Percentiles rank a stretch among this genome's conserved stretches.
phyloP scores from a whole-genome alignment of 805 yeast species.

The Ogataea trehaloabstinens region DNA sequence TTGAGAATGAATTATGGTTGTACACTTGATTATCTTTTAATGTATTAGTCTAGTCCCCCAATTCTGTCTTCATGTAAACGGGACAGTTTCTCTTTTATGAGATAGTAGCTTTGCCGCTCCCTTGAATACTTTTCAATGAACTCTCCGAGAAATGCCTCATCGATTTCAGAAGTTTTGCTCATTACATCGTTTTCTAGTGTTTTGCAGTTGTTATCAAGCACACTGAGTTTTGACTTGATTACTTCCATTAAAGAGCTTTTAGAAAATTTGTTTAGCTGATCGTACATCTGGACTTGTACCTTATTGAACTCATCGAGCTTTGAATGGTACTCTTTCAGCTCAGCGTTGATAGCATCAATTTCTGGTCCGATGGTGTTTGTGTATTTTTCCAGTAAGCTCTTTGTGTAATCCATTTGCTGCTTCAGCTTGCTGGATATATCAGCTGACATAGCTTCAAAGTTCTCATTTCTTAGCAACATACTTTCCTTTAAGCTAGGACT shows the following conservation, averaged over 20 bases:
- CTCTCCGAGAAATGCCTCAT: conserved; percentile 29
- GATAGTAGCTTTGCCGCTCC: conserved; percentile 42
- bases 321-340: conserved; percentile 23
- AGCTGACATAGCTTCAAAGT: conserved; percentile 10
- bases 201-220: conserved; percentile 17
- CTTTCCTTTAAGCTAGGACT: conserved; percentile 18
- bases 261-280: conserved; percentile 29
- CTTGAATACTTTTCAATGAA: conserved; percentile 42
- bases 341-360: conserved; percentile 19
- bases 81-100: conserved; percentile 44
- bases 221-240: conserved; percentile 32
- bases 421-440: conserved; percentile 35
- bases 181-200: conserved; percentile 16
- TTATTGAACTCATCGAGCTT: conserved; percentile 19
- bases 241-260: conserved; percentile 35
- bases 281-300: conserved; percentile 30
- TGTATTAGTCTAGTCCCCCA: conserved; percentile 24
- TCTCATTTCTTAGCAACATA: conserved; percentile 15
- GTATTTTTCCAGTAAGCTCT: conserved; percentile 23
- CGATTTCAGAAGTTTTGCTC: conserved; percentile 13
- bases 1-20: conserved; percentile 20
- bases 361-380: conserved; percentile 22
- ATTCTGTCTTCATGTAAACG: conserved; percentile 47
- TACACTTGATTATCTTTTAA: not conserved
- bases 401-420: conserved; percentile 36